These are phyloP conservation scores for Erigeron canadensis DNA, from an alignment of 129 eudicot species.

Conservation along the genomic window DNA sequence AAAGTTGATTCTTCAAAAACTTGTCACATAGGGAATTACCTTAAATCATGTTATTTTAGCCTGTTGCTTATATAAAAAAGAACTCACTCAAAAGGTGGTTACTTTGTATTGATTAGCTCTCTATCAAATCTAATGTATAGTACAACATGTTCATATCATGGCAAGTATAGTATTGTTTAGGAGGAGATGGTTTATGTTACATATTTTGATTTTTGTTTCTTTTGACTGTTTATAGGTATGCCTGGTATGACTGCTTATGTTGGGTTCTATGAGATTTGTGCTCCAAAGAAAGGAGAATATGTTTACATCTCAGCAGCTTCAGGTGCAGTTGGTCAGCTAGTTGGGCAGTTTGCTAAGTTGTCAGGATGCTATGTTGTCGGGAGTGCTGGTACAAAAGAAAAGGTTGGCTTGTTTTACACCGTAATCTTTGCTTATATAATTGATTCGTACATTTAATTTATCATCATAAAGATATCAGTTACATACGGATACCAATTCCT, in stretches of 20 bases:
- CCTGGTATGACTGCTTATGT: constrained; percentile 45
- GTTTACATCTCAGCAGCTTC: constrained; percentile 49
- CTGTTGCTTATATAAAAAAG: not conserved
- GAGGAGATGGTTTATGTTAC: not conserved
- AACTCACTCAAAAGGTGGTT: not conserved
- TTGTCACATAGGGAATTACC: too few species aligned
- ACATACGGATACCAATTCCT: not conserved
- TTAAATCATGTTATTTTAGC: too few species aligned
- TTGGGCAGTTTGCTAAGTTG: constrained; percentile 51
- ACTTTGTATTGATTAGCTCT: not conserved
- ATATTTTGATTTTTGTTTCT: not conserved
- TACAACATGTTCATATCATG: not conserved
- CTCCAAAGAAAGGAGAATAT: constrained; percentile 47
- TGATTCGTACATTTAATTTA: not conserved
- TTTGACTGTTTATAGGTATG: constrained; percentile 34
- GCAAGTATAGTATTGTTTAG: constrained; percentile 1
- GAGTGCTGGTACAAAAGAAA: constrained; percentile 46
- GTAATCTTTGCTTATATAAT: not conserved
- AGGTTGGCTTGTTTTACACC: constrained; percentile 23
- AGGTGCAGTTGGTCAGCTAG: constrained; percentile 52
- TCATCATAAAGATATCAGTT: not conserved
- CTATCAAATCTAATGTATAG: not conserved
- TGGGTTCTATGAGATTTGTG: constrained; percentile 46
- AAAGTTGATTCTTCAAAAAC: too few species aligned
- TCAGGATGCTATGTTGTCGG: constrained; percentile 55